These are phyloP conservation scores for Penicillium sp. DNA, from an alignment of 2,329 filamentous ascomycete species.

Conservation along the genomic window DNA sequence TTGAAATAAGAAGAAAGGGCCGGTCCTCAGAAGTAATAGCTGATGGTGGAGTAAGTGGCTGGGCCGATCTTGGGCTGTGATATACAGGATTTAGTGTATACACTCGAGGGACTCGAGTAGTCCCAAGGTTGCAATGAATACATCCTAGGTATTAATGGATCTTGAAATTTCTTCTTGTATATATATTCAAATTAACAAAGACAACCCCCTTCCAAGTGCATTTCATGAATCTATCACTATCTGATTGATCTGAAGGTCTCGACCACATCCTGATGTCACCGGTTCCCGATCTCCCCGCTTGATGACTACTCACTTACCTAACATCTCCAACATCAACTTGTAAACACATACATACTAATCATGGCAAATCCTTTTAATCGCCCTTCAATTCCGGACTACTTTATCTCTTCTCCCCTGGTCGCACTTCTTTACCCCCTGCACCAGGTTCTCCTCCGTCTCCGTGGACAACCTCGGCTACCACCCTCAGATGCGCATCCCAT, in stretches of 20 bases:
- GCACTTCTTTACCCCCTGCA: slow-evolving; percentile 64
- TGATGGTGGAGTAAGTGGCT: not conserved
- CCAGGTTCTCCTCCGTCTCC: slow-evolving; percentile 64
- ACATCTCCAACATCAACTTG: not conserved
- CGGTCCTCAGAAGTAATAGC: not conserved
- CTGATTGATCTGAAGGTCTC: not conserved
- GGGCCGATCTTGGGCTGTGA: not conserved
- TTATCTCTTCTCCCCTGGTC: slow-evolving; percentile 69
- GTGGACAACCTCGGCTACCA: slow-evolving; percentile 63
- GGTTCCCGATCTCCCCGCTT: slow-evolving; percentile 8
- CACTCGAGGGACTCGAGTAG: not conserved
- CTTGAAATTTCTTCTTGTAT: not conserved
- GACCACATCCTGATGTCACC: slow-evolving; percentile 16
- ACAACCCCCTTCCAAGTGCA: not conserved
- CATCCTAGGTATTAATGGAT: not conserved
- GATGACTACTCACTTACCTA: not conserved
- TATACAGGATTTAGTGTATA: not conserved
- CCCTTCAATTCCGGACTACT: slow-evolving; percentile 57
- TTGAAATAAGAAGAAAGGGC: not conserved
- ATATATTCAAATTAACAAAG: too few species aligned
- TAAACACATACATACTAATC: not conserved
- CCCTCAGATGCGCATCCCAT: slow-evolving; percentile 58
- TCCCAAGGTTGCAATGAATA: not conserved
- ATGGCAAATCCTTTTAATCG: slow-evolving; percentile 51
- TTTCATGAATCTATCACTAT: not conserved